Evolutionary conservation across 306 rosid genomes (phyloP).

Genomic region (Mimosa pudica): DNA sequence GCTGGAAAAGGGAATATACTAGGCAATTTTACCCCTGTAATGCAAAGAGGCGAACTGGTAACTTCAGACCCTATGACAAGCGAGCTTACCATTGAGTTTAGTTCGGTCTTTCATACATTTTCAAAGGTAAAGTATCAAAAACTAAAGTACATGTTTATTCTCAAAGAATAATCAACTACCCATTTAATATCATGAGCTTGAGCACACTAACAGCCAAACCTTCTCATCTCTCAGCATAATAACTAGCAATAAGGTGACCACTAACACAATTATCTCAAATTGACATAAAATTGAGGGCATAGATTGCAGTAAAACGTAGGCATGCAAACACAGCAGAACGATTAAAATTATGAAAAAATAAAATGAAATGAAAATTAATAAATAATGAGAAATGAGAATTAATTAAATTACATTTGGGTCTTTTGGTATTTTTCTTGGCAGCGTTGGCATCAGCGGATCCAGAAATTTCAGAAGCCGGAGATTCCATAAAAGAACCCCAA

Average conservation of each 20-base stretch:
- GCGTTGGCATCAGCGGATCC: constrained; percentile 83
- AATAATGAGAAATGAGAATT: not conserved
- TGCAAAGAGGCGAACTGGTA: too few species aligned
- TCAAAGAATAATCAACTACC: not conserved
- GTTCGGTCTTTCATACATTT: too few species aligned
- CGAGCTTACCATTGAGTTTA: too few species aligned
- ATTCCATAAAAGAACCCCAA: constrained; percentile 62
- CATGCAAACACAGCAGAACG: not conserved
- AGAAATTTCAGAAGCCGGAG: constrained; percentile 66
- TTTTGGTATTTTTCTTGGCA: constrained; percentile 74
- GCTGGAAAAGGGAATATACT: too few species aligned
- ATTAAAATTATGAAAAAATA: constrained; percentile 25
- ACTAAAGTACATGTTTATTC: not conserved
- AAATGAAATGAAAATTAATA: not conserved
- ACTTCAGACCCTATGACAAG: too few species aligned
- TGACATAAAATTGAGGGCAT: not conserved
- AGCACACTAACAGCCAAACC: constrained; percentile 5
- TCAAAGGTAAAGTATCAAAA: constrained; percentile 1
- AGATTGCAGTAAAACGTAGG: constrained; percentile 14
- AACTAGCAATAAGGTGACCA: constrained; percentile 20
- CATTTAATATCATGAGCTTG: constrained; percentile 2
- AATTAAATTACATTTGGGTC: constrained; percentile 77
- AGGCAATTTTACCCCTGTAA: too few species aligned
- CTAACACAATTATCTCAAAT: constrained; percentile 11
- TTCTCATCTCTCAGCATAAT: constrained; percentile 1